Evolutionary conservation across 306 rosid species (phyloP), one percentile per base, ranked within the genome.

Genomic region (Sophora flavescens): DNA sequence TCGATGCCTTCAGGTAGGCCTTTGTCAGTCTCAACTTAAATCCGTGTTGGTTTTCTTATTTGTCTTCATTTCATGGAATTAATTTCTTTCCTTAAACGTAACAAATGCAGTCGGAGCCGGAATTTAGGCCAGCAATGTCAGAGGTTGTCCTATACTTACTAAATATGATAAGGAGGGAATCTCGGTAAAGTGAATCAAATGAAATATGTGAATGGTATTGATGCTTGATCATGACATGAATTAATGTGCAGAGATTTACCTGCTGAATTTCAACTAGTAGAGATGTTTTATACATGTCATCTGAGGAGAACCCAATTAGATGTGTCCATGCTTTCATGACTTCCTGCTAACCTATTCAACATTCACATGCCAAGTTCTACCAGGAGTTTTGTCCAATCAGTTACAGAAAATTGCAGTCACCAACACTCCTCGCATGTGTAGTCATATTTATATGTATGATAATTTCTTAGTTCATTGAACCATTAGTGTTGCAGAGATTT

Each of bases 61-160:
- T 22, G 10, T 64, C 38, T 70, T 6, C 57, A 64, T 32, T 32
- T 41, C 6, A 2, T 42, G 71, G 48, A 54, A 51, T 32, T 42
- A 51, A 68, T 70, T 45, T 69, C 54, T 76, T 56, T 53, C 82
- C 68, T 62, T 6, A 30, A 4, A 56, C 70, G 38, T 70, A 14
- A 48, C 48, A 42, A 82, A 79, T 79, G 87, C 97, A 96, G 99
- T 32, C 90, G 30, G 89, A 88, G 82, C 98, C 97, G 28, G 97
- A 92, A 85, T 92, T 91, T 73, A 89, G 99, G 90, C 99, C 99
- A 42, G 86, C 85, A 32, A 91, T 91, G 96, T 92, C 99, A 16
- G 96, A 87, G 75, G 99, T 96, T 2, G 99, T 92, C 75, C 88
- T 91, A 72, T 95, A 96, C 84, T 81, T 96, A 6, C 69, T 86